Conservation (phyloP, 768 basidiomycete species). For the Russula compacta region DNA sequence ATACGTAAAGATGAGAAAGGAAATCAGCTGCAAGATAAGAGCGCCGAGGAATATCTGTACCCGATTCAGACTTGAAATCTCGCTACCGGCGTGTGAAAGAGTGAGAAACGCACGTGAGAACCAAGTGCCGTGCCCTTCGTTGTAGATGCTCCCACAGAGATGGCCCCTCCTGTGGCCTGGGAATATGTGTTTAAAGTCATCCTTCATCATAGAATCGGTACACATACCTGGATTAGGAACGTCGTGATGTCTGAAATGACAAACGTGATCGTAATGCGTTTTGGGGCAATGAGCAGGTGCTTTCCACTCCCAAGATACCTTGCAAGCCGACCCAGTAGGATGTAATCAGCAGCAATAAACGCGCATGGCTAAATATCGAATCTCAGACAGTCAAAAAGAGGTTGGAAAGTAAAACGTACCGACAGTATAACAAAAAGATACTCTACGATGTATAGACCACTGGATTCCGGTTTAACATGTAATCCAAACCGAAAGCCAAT, state of each 20-base stretch:
- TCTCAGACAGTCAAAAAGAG: not conserved
- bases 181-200: not conserved
- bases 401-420: slow-evolving; percentile 26
- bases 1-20: slow-evolving; percentile 28
- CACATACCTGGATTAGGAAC: slow-evolving; percentile 45
- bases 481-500: slow-evolving; percentile 48
- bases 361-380: slow-evolving; percentile 48
- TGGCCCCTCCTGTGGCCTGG: slow-evolving; percentile 41
- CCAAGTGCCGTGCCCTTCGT: slow-evolving; percentile 25
- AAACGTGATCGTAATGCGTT: slow-evolving; percentile 47
- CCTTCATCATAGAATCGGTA: not conserved
- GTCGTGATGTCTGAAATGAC: slow-evolving; percentile 55
- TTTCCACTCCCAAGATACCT: slow-evolving; percentile 37
- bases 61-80: too few relatives aligned
- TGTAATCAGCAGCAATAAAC: slow-evolving; percentile 62
- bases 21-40: slow-evolving; percentile 11
- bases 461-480: slow-evolving; percentile 43
- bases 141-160: slow-evolving; percentile 36
- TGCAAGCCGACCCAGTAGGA: slow-evolving; percentile 55
- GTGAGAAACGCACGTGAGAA: slow-evolving; percentile 29
- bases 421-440: slow-evolving; percentile 55
- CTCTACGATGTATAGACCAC: slow-evolving; percentile 44
- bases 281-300: slow-evolving; percentile 41
- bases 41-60: slow-evolving; percentile 7
- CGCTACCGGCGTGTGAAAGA: not conserved